Evolutionary conservation across 192 early-diverging fungal species (phyloP).

Genomic region (Endogone sp.): DNA sequence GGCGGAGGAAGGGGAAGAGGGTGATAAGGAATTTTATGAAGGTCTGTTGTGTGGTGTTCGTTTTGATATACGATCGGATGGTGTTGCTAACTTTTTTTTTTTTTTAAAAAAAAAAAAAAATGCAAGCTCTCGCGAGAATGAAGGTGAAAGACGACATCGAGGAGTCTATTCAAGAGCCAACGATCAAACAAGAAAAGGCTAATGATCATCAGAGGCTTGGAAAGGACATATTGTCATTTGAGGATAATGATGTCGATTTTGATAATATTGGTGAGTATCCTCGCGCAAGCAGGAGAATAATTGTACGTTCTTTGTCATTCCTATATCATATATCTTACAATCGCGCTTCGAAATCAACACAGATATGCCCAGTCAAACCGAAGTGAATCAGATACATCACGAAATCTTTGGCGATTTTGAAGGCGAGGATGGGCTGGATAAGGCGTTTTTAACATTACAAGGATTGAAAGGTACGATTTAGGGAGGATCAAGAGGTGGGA

Average conservation of each 20-base stretch:
- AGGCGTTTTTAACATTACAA: constrained; percentile 41
- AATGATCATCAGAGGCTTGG: neutral
- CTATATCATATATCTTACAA: too few species aligned
- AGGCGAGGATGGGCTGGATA: constrained; percentile 48
- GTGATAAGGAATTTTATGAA: neutral
- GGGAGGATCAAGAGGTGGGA: too few species aligned
- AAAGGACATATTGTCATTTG: neutral
- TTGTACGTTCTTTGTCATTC: too few species aligned
- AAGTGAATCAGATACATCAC: constrained; percentile 36
- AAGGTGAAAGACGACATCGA: neutral
- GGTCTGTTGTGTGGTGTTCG: neutral
- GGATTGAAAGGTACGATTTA: constrained; percentile 48
- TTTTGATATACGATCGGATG: neutral
- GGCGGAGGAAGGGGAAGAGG: neutral
- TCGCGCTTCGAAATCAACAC: neutral
- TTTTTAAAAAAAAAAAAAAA: too few species aligned
- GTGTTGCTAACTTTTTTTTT: too few species aligned
- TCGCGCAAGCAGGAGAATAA: too few species aligned
- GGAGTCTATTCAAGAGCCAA: neutral
- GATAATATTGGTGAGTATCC: neutral
- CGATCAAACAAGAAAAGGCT: neutral
- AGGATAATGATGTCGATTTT: neutral
- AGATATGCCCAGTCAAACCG: constrained; percentile 1
- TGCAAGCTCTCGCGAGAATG: neutral
- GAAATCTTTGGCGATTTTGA: constrained; percentile 45